Conservation (phyloP, 208 protist genomes). For the Balamuthia mandrillaris region DNA sequence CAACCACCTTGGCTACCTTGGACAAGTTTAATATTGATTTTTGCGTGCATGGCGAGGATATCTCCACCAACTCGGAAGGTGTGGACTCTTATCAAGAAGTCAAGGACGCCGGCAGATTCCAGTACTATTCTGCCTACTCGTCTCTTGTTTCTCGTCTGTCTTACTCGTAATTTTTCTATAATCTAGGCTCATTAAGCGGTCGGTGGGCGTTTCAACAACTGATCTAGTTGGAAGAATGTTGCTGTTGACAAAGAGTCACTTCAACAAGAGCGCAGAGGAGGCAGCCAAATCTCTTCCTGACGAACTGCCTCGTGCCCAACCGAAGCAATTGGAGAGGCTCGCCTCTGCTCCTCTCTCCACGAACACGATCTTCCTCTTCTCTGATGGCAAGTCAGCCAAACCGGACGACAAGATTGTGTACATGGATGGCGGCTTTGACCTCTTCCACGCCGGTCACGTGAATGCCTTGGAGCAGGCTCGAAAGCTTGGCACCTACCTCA, state of each 20-base stretch:
- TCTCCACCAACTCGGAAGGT: conserved; percentile 87
- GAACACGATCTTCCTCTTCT: conserved; percentile 81
- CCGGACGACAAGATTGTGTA: conserved; percentile 88
- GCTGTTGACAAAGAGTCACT: conserved; percentile 81
- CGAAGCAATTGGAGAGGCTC: neutral
- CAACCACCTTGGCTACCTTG: conserved; percentile 66
- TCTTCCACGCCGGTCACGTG: conserved; percentile 94
- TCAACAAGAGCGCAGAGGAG: neutral
- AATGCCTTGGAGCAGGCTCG: conserved; percentile 87
- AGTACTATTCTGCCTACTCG: neutral
- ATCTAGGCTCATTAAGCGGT: conserved; percentile 53
- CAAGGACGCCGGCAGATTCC: conserved; percentile 75
- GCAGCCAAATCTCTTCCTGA: neutral
- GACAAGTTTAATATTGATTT: conserved; percentile 90
- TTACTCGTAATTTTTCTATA: neutral
- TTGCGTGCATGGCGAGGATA: conserved; percentile 96
- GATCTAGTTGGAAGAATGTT: conserved; percentile 96
- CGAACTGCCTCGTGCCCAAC: neutral
- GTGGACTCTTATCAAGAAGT: conserved; percentile 91
- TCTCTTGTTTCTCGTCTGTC: neutral
- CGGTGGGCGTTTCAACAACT: conserved; percentile 94
- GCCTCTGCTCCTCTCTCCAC: neutral
- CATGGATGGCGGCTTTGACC: conserved; percentile 93
- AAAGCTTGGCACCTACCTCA: conserved; percentile 87
- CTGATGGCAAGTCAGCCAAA: conserved; percentile 75